Base-by-base conservation (phyloP, 129 eudicot genomes). In the Helichrysum umbraculigerum region DNA sequence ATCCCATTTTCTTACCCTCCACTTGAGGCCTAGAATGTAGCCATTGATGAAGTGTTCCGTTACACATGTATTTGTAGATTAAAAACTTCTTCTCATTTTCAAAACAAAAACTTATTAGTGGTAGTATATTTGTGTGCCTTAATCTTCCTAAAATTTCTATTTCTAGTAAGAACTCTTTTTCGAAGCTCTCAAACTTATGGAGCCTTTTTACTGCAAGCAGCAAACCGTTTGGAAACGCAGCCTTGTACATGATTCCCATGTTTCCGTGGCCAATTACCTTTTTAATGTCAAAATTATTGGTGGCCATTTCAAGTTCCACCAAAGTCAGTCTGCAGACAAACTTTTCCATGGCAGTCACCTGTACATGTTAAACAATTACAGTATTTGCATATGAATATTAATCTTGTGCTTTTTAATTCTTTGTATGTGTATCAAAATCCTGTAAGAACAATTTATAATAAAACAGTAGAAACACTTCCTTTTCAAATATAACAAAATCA, bases 41-140 rank as follows among this genome's bases (percentile, higher is more conserved):
- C 72, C 68, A 44, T 33, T 85, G 77, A 75, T 83, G 84, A n/a
- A 88, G 86, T 35, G 76, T 88, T 66, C 92, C 86, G 6, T 88
- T 83, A 22, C 78, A 28, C 89, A 88, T 85, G 84, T 80, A 72
- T 75, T 83, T 83, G 69, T 83, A 88, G 16, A 83, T 85, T 34
- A 88, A 74, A 62, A 83, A 76, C 29, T 81, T 85, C 72, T 85
- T 86, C 32, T 85, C 74, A 63, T 50, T 79, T 65, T 79, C 84
- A 25, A 77, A 54, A 75, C 89, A 88, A 72, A 82, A 88, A 20
- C 88, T 82, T 33, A 88, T 19, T 0, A 88, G 81, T 14, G 89
- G 89, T 21, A 88, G 87, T 65, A 88, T 69, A 6, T 83, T 81
- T 3, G 34, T 28, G 58, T 88, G 84, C 16, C 76, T 71, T 30